Evolutionary conservation across 805 yeast genomes (phyloP), one percentile per base, ranked within the genome.

Genomic region (Yamadazyma phyllophila): DNA sequence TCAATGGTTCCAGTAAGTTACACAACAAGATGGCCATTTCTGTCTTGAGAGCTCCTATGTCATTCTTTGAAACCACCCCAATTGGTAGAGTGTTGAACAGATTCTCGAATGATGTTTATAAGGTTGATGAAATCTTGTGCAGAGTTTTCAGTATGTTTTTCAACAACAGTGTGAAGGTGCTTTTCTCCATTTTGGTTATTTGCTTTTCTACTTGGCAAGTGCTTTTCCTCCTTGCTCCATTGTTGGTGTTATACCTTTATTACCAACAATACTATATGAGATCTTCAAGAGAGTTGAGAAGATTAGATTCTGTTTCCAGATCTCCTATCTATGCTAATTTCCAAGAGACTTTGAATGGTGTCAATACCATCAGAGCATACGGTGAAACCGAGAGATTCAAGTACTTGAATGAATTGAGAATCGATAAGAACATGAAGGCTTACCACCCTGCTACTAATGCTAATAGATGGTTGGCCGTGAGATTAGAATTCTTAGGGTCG

Each of bases 401-500:
- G 36, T 80, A 72, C 55, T 73, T 85, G 62, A 86, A 85, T 61
- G 79, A 80, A 58, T 69, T 78, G 34, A 80, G 87, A 60, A 78
- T 91, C 57, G 98, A 94, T 61, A 79, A 78, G 57, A 92, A 94
- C 63, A 81, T 92, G 85, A 78, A 86, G 56, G 98, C 98, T 0
- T 89, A 80, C 59, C 95, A 89, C 73, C 97, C 97, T 26, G 78
- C 96, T 9, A 82, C 90, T 46, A 85, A 88, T 62, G 91, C 97
- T 10, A 94, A 95, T 65, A 82, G 99, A 70, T 94, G 99, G 99
- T 78, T 94, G 50, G 97, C 98, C 8, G 96, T 89, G 9, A 79
- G 99, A 60, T 76, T 94, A 49, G 98, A 95, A 66, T 83, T 88
- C 52, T 73, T 94, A 54, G 98, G 99, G 27, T 86, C 97, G 1